Percentiles rank a stretch among this genome's conserved stretches.
These are phyloP conservation scores for Tulasnella sp. DNA, from an alignment of 768 basidiomycete species.

Conservation along the genomic window DNA sequence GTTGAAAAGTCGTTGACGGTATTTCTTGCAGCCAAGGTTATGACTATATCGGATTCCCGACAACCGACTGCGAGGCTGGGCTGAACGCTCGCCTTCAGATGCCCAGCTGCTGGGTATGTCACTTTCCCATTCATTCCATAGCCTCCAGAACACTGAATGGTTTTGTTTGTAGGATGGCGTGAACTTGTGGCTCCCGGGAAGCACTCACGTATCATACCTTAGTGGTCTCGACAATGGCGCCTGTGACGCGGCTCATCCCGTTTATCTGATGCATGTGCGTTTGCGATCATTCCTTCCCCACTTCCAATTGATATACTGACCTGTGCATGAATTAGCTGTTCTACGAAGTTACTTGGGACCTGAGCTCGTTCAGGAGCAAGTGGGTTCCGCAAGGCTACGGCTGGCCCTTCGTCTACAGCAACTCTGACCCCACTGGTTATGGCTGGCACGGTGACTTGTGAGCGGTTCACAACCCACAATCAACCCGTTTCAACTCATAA, in stretches of 20 bases:
- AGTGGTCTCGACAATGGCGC: conserved; percentile 12
- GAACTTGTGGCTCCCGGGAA: conserved; percentile 37
- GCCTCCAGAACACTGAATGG: background rate
- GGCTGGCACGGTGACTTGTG: conserved; percentile 19
- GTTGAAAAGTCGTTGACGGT: background rate
- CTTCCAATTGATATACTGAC: background rate
- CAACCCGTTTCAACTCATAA: background rate
- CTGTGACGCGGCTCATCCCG: conserved; percentile 15
- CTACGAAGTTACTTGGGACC: conserved; percentile 19
- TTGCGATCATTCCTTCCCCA: no score
- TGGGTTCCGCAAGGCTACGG: conserved; percentile 4
- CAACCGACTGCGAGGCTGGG: conserved; percentile 34
- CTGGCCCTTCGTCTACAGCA: conserved; percentile 18
- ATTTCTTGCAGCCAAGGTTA: conserved; percentile 22
- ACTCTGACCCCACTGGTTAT: conserved; percentile 17
- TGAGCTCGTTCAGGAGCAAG: conserved; percentile 7
- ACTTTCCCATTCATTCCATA: no score
- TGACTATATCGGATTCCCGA: conserved; percentile 33
- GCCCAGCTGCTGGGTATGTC: no score
- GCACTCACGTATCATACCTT: conserved; percentile 14
- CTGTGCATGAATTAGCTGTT: background rate
- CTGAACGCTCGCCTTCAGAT: conserved; percentile 28
- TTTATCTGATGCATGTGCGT: conserved; percentile 9
- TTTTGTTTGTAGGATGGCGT: conserved; percentile 16
- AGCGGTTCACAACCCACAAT: conserved; percentile 27